Percentiles rank a stretch among this genome's conserved stretches.
Conservation (phyloP, 2,329 filamentous ascomycete species). For the Cladosporium sp. region DNA sequence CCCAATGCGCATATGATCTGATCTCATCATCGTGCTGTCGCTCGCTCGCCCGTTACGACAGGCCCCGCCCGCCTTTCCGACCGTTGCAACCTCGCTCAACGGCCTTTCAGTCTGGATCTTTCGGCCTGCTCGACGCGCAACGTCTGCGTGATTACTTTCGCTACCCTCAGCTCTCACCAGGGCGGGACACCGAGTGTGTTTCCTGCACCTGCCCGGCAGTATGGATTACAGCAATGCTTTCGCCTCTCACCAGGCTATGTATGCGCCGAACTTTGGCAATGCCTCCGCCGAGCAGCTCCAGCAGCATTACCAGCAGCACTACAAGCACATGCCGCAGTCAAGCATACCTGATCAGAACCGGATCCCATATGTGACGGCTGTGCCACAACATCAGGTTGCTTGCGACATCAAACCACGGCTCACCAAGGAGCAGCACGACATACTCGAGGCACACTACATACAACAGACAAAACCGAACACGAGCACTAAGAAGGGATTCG, state of each 20-base stretch:
- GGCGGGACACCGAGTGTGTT: not conserved
- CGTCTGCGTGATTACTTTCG: not conserved
- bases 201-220: not conserved
- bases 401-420: conserved; percentile 49
- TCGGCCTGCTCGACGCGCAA: not conserved
- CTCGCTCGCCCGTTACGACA: conserved; percentile 1
- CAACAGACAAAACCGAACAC: conserved; percentile 48
- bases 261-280: conserved; percentile 9
- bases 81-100: conserved; percentile 9
- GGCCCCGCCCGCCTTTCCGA: not conserved
- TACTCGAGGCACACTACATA: conserved; percentile 47
- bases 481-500: conserved; percentile 48
- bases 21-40: not conserved
- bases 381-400: conserved; percentile 24
- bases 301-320: conserved; percentile 9
- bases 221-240: conserved; percentile 7
- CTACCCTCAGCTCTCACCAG: not conserved
- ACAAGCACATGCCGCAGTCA: conserved; percentile 2
- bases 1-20: not conserved
- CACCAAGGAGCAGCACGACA: conserved; percentile 51
- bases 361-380: conserved; percentile 13
- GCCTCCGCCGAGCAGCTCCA: conserved; percentile 6
- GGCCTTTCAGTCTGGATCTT: conserved; percentile 5
- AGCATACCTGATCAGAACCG: conserved; percentile 14
- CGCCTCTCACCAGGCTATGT: conserved; percentile 4